Evolutionary conservation across 2,329 filamentous ascomycete genomes (phyloP).

Genomic region (Gyromitra esculenta): DNA sequence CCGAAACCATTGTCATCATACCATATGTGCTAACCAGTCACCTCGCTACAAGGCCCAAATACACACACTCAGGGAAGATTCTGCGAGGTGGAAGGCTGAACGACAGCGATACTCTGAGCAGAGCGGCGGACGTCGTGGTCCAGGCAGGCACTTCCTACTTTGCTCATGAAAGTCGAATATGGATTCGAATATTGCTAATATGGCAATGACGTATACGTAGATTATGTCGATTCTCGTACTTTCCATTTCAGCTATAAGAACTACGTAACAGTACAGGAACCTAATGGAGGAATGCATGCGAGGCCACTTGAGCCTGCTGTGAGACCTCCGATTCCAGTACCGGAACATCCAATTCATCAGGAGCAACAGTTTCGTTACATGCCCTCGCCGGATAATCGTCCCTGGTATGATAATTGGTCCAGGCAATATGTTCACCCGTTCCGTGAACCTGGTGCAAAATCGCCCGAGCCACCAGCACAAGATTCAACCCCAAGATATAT

Average conservation of each 20-base stretch:
- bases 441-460: conserved; percentile 31
- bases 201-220: conserved; percentile 22
- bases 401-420: conserved; percentile 37
- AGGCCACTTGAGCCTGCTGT: not conserved
- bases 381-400: conserved; percentile 23
- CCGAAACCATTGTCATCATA: not conserved
- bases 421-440: conserved; percentile 35
- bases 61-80: conserved; percentile 44
- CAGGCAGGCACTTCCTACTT: conserved; percentile 25
- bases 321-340: not conserved
- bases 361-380: conserved; percentile 30
- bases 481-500: conserved; percentile 12
- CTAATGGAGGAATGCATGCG: not conserved
- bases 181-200: not conserved
- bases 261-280: conserved; percentile 13
- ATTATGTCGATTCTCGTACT: conserved; percentile 30
- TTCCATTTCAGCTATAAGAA: conserved; percentile 5
- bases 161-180: not conserved
- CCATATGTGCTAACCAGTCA: conserved; percentile 6
- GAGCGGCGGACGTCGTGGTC: conserved; percentile 1
- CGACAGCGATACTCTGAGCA: conserved; percentile 10
- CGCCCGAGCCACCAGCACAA: conserved; percentile 17
- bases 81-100: conserved; percentile 37
- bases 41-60: conserved; percentile 43
- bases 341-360: not conserved